Evolutionary conservation across 139 green algal species (phyloP), one percentile per base, ranked within the genome.

Genomic region (Tetradesmus obliquus): DNA sequence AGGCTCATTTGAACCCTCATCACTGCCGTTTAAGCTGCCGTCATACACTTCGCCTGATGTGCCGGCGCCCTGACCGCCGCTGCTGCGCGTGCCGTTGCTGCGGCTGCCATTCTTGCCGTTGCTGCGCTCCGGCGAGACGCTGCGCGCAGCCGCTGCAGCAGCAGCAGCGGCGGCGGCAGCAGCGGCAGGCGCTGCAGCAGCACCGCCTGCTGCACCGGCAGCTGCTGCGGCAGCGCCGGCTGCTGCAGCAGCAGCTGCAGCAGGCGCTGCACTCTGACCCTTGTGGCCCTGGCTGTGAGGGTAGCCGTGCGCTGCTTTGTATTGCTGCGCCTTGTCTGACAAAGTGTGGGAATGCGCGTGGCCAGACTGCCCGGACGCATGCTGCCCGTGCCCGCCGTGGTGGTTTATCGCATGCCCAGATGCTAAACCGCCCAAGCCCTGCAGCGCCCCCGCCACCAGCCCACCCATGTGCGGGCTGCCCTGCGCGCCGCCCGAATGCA

Each of bases 1-100:
- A 4, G 93, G 93, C 88, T 95, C 93, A 57, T 95, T 95, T 58
- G 74, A 91, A 5, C 93, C 93, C 74, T 95, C 93, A 66, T 95
- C 93, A 22, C 92, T 94, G 45, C 87, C 93, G 54, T 95, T 94
- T 53, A 94, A 83, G 88, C 82, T 92, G 62, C 92, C 92, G 32
- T 91, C 92, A 2, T 89, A 54, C 12, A 84, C 91, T 19, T 94
- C 90, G 55, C 91, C 91, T 53, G 81, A 91, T 32, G 91, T 94
- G 85, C 93, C 93, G 32, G 87, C 90, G 24, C 80, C 90, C 10
- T 88, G 74, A 1, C 13, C 32, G 4, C 45, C 81, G 60, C 76
- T 91, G 88, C 82, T 86, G 55, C 53, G 66, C 32, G 66, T 88
- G 55, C 87, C 81, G 19, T 89, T 71, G 54, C 79, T 88, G 45